phyloP scores from a whole-genome alignment of 305 asterid genomes.

The Fraxinus paxiana region DNA sequence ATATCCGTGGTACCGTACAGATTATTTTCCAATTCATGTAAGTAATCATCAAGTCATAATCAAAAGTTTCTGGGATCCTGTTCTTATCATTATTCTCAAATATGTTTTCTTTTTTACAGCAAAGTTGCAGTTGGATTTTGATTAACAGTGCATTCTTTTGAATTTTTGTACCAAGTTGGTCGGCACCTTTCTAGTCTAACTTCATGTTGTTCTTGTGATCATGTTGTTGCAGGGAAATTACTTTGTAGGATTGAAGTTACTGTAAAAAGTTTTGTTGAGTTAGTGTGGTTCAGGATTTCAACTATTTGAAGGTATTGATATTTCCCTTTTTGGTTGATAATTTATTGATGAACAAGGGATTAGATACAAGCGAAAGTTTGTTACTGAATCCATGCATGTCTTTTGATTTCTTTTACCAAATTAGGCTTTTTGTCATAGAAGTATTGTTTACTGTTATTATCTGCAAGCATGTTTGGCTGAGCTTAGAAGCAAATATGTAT shows the following conservation, averaged over 20 bases:
- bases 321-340: conserved; percentile 11
- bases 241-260: neutral
- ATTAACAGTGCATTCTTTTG: neutral
- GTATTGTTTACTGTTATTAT: neutral
- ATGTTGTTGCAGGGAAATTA: conserved; percentile 25
- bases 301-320: conserved; percentile 24
- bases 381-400: neutral
- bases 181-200: neutral
- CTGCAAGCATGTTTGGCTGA: neutral
- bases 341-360: neutral
- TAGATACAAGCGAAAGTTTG: neutral
- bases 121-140: neutral
- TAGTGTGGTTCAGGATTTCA: conserved; percentile 19
- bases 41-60: neutral
- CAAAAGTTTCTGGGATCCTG: conserved; percentile 6
- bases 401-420: neutral
- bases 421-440: neutral
- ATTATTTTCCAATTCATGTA: neutral
- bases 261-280: conserved; percentile 24
- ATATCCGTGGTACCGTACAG: neutral
- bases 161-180: neutral
- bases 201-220: neutral
- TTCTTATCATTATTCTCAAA: neutral
- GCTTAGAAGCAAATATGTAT: neutral
- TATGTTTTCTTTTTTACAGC: neutral